Conservation (phyloP, 345 rosid genomes). For the Corchorus olitorius region DNA sequence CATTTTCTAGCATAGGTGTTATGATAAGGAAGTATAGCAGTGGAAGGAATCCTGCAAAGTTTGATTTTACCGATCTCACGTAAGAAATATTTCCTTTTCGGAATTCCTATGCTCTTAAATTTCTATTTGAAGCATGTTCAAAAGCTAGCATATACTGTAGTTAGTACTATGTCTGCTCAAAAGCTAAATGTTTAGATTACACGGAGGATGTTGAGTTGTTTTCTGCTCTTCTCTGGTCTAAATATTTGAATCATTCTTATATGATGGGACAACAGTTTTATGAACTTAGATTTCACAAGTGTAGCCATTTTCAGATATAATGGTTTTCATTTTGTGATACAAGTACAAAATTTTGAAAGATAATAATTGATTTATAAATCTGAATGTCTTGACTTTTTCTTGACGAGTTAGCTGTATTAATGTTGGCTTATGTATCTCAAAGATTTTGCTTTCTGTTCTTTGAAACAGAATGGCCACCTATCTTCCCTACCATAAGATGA, state of each 20-base stretch:
- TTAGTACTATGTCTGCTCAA: not conserved
- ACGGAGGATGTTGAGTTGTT: not conserved
- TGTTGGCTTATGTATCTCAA: not conserved
- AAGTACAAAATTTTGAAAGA: not conserved
- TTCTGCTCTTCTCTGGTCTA: not conserved
- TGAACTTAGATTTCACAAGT: not conserved
- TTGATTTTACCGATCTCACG: slow-evolving; percentile 87
- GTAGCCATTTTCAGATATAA: not conserved
- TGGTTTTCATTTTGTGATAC: not conserved
- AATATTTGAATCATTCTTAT: not conserved
- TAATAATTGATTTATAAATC: not conserved
- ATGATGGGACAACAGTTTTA: not conserved
- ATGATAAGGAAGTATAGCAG: slow-evolving; percentile 45
- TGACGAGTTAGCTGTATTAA: not conserved
- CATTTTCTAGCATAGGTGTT: slow-evolving; percentile 24
- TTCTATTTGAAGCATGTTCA: slow-evolving; percentile 1
- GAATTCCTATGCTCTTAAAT: not conserved
- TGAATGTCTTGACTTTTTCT: not conserved
- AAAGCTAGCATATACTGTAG: not conserved
- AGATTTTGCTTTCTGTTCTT: not conserved
- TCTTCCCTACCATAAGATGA: not conserved
- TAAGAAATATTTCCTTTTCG: slow-evolving; percentile 33
- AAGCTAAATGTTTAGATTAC: not conserved
- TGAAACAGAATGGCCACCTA: not conserved
- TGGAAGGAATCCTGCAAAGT: slow-evolving; percentile 27